phyloP scores from a whole-genome alignment of 2,329 filamentous ascomycete species.

The Colletotrichum acutatum region DNA sequence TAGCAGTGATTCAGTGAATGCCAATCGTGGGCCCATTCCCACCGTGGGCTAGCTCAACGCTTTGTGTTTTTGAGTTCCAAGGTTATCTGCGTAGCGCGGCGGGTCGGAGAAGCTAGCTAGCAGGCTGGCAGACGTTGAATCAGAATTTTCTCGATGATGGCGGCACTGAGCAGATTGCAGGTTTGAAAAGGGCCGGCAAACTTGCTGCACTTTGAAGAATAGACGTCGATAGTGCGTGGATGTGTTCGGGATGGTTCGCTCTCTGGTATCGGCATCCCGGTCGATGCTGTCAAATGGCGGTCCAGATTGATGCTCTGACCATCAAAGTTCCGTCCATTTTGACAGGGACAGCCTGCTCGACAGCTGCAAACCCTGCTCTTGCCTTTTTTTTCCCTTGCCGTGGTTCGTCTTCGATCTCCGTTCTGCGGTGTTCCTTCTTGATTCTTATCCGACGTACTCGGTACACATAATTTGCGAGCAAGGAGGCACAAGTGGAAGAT shows the following conservation, averaged over 20 bases:
- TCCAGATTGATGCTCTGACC: neutral
- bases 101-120: neutral
- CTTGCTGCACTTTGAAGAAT: neutral
- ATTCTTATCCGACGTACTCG: neutral
- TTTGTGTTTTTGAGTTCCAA: neutral
- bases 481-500: neutral
- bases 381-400: neutral
- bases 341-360: neutral
- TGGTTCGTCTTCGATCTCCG: neutral
- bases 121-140: neutral
- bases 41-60: neutral
- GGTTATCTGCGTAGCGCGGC: neutral
- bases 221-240: neutral
- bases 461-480: too few species aligned
- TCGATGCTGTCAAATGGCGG: conserved; percentile 8
- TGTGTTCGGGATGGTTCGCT: neutral
- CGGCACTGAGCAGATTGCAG: neutral
- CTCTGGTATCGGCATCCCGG: neutral
- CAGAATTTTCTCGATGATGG: neutral
- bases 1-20: neutral
- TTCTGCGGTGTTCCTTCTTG: neutral
- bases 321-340: neutral
- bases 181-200: neutral
- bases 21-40: neutral
- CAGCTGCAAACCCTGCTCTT: neutral